Evolutionary conservation across 148 eudicot genomes (phyloP), one percentile per base, ranked within the genome.

Genomic region (Chenopodium album): DNA sequence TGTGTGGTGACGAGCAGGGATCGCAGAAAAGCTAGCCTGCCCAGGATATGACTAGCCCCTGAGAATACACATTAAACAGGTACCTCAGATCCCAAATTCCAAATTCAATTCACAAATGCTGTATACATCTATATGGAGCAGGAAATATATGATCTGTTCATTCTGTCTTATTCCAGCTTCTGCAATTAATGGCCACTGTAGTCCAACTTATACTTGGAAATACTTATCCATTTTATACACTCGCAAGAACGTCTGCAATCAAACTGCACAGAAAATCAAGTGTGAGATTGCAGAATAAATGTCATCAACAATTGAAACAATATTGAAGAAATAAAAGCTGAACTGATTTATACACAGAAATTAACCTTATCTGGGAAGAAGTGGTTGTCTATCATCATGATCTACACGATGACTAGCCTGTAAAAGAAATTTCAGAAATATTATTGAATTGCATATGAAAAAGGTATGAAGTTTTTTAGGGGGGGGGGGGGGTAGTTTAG

Each of bases 401-500:
- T 78, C 92, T 56, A 91, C 89, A 78, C 82, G 94, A 85, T 95
- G 97, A 81, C 81, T 91, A 66, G 93, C 91, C 98, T 95, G 92
- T 7, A 78, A 83, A 83, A 64, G 52, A 48, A 68, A 84, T 59
- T 47, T 48, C 63, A 46, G 17, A 66, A 34, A 77, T 32, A 67
- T 68, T 64, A 84, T 47, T 31, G 70, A 62, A 63, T 73, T 19
- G 28, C 70, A 47, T 13, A 70, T 73, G 46, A 73, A 78, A 37
- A 46, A 23, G 41, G 52, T 22, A 75, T 0, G 9, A 41, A 3
- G 32, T 31, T 31, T 31, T 31, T 31, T 31, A 31, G 0, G 6
- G 7, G 5, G 41, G 54, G 54, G 5, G 41, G 54, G 54, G 54
- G 44, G 0, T 26, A 67, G 68, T 59, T 23, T 7, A 23, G 8